Percentiles rank a stretch among this genome's conserved stretches.
phyloP scores from a whole-genome alignment of 768 basidiomycete species.

The Pleurotus ostreatus region DNA sequence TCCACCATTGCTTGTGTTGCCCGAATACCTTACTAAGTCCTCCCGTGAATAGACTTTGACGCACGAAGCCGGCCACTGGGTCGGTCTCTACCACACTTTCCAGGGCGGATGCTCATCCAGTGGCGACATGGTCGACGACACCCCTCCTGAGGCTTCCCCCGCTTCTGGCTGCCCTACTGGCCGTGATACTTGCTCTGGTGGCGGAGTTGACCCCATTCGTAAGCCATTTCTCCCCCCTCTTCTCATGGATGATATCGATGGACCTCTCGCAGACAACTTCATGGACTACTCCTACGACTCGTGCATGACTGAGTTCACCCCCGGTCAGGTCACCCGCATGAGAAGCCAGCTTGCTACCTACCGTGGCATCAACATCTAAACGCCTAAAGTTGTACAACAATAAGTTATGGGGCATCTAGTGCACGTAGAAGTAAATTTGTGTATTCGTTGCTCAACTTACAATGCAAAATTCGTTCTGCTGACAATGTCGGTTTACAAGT shows the following conservation, averaged over 20 bases:
- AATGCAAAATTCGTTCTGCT: too few species aligned
- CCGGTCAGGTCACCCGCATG: slow-evolving; percentile 39
- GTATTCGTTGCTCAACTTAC: too few species aligned
- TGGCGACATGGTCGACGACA: slow-evolving; percentile 43
- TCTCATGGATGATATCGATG: too few species aligned
- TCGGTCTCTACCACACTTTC: slow-evolving; percentile 58
- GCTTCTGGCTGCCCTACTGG: slow-evolving; percentile 37
- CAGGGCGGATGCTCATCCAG: slow-evolving; percentile 40
- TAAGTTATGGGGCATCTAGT: too few species aligned
- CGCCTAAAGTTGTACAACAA: too few species aligned
- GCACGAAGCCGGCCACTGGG: slow-evolving; percentile 62
- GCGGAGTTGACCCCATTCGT: slow-evolving; percentile 45
- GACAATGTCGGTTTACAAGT: too few species aligned
- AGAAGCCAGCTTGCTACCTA: slow-evolving; percentile 39
- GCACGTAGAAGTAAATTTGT: too few species aligned
- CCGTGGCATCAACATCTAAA: slow-evolving; percentile 29
- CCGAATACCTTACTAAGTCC: slow-evolving; percentile 18
- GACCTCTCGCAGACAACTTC: slow-evolving; percentile 34
- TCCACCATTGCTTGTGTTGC: background rate
- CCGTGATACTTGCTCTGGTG: slow-evolving; percentile 31
- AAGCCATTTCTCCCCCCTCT: too few species aligned
- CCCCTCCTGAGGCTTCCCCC: slow-evolving; percentile 40
- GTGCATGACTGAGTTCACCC: slow-evolving; percentile 48
- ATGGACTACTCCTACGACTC: slow-evolving; percentile 51
- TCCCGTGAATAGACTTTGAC: slow-evolving; percentile 34